Conservation (phyloP, 2,329 filamentous ascomycete genomes). For the Neurospora sp. region DNA sequence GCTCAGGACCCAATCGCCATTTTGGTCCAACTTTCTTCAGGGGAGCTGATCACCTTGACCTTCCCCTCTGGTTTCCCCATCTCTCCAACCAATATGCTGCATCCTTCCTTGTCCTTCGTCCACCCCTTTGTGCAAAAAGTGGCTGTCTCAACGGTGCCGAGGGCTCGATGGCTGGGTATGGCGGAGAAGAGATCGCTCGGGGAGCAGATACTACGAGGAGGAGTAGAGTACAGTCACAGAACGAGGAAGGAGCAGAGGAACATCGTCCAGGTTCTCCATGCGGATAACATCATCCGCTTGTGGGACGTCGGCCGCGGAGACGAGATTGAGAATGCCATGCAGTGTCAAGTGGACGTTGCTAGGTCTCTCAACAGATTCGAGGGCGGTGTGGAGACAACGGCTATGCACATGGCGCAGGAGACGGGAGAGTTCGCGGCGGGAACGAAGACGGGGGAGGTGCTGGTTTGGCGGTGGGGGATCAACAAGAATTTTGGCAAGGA, state of each 20-base stretch:
- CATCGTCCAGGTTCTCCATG: slow-evolving; percentile 77
- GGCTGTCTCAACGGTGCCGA: slow-evolving; percentile 62
- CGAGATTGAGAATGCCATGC: slow-evolving; percentile 76
- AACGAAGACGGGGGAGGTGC: slow-evolving; percentile 70
- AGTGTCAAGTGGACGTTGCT: slow-evolving; percentile 79
- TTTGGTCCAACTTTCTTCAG: slow-evolving; percentile 69
- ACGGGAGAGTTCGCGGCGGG: slow-evolving; percentile 82
- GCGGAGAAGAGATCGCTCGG: slow-evolving; percentile 73
- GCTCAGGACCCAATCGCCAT: slow-evolving; percentile 86
- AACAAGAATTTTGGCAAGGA: slow-evolving; percentile 66
- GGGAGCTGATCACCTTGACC: slow-evolving; percentile 79
- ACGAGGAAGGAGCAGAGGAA: slow-evolving; percentile 56
- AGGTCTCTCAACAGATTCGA: slow-evolving; percentile 71
- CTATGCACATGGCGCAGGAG: slow-evolving; percentile 68
- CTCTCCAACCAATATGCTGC: slow-evolving; percentile 83
- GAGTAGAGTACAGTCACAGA: slow-evolving; percentile 50
- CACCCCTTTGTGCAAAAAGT: slow-evolving; percentile 78
- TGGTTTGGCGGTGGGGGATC: slow-evolving; percentile 78
- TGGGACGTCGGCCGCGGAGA: slow-evolving; percentile 92
- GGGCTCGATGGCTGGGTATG: slow-evolving; percentile 81
- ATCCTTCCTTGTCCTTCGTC: slow-evolving; percentile 76
- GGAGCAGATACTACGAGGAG: slow-evolving; percentile 68
- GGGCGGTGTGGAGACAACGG: slow-evolving; percentile 58
- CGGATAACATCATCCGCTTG: slow-evolving; percentile 79
- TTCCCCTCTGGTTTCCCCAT: slow-evolving; percentile 91